Percentiles rank a stretch among this genome's conserved stretches.
Evolutionary conservation across 352 stramenopile genomes (phyloP).

Genomic region (Pythium grandisporangium): DNA sequence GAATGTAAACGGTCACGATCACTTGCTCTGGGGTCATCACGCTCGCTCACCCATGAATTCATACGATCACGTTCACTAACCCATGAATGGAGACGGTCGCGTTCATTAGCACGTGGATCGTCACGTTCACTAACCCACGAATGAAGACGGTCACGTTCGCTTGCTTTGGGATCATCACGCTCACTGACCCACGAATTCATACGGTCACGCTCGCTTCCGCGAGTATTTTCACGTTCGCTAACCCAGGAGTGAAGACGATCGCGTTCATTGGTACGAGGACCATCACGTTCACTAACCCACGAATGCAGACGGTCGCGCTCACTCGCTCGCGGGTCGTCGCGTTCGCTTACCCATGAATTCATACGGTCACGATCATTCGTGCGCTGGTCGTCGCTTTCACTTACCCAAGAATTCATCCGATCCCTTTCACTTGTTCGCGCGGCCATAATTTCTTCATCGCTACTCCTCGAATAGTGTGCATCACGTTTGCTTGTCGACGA

Average conservation of each 20-base stretch:
- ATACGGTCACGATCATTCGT: background rate
- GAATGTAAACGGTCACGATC: background rate
- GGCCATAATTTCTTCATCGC: no score
- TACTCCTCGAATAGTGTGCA: background rate
- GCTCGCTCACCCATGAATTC: background rate
- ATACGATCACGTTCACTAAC: conserved; percentile 2
- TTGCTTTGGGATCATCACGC: background rate
- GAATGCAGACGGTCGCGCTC: background rate
- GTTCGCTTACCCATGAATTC: background rate
- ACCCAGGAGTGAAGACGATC: background rate
- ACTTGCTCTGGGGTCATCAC: background rate
- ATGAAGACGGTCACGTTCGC: background rate
- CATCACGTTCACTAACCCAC: background rate
- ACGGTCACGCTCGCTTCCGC: background rate
- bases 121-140: background rate
- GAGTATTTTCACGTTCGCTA: background rate
- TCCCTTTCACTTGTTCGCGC: background rate
- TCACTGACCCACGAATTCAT: conserved; percentile 11
- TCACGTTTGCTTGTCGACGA: background rate
- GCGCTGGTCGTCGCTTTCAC: background rate
- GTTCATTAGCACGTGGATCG: background rate
- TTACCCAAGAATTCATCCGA: background rate
- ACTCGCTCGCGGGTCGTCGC: background rate
- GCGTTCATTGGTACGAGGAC: background rate
- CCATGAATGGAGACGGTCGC: conserved; percentile 1